Conservation (phyloP, 208 protist species). For the Leishmania lainsoni region DNA sequence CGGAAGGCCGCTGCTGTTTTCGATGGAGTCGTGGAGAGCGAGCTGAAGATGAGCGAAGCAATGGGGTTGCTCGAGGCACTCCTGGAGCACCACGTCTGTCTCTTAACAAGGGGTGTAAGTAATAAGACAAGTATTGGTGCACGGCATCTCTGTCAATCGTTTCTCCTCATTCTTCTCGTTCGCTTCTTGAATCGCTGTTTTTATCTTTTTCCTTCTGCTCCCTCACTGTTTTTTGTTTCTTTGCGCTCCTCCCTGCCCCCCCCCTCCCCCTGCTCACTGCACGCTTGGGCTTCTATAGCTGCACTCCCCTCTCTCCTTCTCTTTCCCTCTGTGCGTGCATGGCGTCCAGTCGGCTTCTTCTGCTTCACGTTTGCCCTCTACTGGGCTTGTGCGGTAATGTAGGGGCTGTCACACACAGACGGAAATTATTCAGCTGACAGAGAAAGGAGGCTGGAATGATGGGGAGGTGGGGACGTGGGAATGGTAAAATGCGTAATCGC, state of each 20-base stretch:
- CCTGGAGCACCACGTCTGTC: too few species aligned
- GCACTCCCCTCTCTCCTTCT: not conserved
- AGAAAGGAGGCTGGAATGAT: too few species aligned
- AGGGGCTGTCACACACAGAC: too few species aligned
- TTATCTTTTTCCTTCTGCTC: constrained; percentile 8
- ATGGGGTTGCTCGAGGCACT: too few species aligned
- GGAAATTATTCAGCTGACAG: too few species aligned
- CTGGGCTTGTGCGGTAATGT: not conserved
- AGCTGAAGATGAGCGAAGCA: too few species aligned
- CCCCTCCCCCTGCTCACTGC: not conserved
- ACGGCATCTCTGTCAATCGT: constrained; percentile 10
- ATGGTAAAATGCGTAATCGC: too few species aligned
- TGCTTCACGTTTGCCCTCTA: not conserved
- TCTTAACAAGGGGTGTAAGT: too few species aligned
- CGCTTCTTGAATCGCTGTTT: not conserved
- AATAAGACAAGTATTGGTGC: not conserved
- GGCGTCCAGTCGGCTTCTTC: not conserved
- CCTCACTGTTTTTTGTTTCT: not conserved
- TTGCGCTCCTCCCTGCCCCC: not conserved
- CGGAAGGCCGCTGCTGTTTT: too few species aligned
- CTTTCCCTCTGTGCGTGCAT: not conserved
- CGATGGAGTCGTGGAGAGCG: too few species aligned
- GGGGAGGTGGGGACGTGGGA: too few species aligned
- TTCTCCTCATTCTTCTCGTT: not conserved
- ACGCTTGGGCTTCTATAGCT: not conserved